A percentile compares a stretch with the other conserved stretches of the same genome.
phyloP scores from a whole-genome alignment of 768 basidiomycete genomes.

The Mrakia blollopis region DNA sequence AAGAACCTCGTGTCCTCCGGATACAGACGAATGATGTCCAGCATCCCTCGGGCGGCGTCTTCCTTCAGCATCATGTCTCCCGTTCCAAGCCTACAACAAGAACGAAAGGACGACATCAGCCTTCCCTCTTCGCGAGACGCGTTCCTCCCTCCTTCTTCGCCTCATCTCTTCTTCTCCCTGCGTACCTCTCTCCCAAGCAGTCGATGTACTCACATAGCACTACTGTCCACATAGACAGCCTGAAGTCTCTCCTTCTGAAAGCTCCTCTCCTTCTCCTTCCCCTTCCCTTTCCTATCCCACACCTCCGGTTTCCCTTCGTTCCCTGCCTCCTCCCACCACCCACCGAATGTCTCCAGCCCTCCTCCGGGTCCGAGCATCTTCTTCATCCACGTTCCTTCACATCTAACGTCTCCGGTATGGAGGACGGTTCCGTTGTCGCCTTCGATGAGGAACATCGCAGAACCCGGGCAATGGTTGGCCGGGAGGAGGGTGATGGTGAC shows the following conservation, averaged over 20 bases:
- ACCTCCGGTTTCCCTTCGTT: not conserved
- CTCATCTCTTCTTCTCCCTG: not conserved
- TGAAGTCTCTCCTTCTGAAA: conserved; percentile 2
- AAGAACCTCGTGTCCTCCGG: conserved; percentile 70
- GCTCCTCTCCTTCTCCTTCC: too few species aligned
- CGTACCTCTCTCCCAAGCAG: too few species aligned
- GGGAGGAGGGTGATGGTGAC: conserved; percentile 76
- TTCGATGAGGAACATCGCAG: conserved; percentile 87
- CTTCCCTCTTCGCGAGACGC: not conserved
- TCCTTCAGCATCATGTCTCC: conserved; percentile 52
- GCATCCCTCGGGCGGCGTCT: conserved; percentile 60
- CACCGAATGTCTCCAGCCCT: not conserved
- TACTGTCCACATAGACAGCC: conserved; percentile 18
- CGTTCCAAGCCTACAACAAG: conserved; percentile 38
- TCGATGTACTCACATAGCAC: conserved; percentile 6
- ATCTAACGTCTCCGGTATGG: conserved; percentile 89
- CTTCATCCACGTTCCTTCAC: conserved; percentile 74
- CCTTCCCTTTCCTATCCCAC: conserved; percentile 23
- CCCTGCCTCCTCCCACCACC: not conserved
- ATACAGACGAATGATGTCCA: conserved; percentile 64
- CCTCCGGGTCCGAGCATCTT: conserved; percentile 36
- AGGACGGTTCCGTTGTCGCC: conserved; percentile 65
- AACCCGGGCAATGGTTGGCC: conserved; percentile 93
- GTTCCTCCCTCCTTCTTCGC: not conserved
- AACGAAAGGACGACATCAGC: not conserved